Evolutionary conservation across 495 filamentous ascomycete species (phyloP), one percentile per base, ranked within the genome.

Genomic region (Aspergillus sclerotiicarbonarius): DNA sequence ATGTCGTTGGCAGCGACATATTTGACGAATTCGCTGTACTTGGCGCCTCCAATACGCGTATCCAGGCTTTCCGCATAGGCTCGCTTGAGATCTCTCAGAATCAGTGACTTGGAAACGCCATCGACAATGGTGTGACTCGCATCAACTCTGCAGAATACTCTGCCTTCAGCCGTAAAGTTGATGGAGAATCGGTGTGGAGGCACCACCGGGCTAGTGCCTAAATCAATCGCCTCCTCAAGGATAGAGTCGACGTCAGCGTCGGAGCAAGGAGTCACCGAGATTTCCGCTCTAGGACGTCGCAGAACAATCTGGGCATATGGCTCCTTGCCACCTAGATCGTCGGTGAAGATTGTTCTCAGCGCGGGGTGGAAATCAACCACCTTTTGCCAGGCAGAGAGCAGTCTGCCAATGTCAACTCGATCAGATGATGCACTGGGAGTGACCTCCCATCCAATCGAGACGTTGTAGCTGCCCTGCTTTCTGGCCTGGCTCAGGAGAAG

Each of bases 21-120:
- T 66, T 56, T 19, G 48, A 80, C 67, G 53, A 61, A 61, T 2
- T 53, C 45, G 15, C 55, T 49, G n/a, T 61, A 61, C 37, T n/a
- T 41, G 12, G 37, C 32, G 37, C 49, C 58, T 9, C 61, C 61
- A 6, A 51, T 47, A 21, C 51, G 47, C 2, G 6, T 19, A 2
- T 33, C 6, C 20, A 60, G 52, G 2, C 1, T 6, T 35, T 45
- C 21, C 10, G 50, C 52, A 21, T 60, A 60, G 2, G 58, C 51
- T 1, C 50, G 29, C 21, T 45, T 51, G 5, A 60, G 33, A 13
- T 60, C 58, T 32, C 44, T 55, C 10, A 60, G n/a, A 12, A 60
- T 55, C 12, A 60, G 16, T 12, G 43, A 45, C 58, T 55, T 60
- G 1, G 58, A 60, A 3, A 53, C 54, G 1, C 51, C 58, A 18